phyloP scores from a whole-genome alignment of 2,329 filamentous ascomycete species.

The Dactylellina drechsleri region DNA sequence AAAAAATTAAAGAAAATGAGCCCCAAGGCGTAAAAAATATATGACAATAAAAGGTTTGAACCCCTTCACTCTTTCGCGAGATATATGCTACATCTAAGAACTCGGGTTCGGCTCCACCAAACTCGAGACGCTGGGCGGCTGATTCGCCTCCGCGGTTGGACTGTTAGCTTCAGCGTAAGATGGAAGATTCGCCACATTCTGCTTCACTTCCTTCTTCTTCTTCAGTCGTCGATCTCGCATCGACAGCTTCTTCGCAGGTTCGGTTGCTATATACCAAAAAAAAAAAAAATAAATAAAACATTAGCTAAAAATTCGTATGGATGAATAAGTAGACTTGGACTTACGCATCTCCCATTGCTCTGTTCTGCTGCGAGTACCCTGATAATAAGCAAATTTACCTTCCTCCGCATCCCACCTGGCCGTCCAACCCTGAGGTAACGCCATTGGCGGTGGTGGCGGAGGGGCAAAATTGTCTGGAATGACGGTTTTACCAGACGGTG shows the following conservation, averaged over 20 bases:
- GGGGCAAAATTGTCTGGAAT: constrained; percentile 51
- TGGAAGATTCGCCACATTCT: constrained; percentile 33
- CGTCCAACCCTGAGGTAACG: constrained; percentile 57
- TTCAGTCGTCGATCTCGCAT: constrained; percentile 50
- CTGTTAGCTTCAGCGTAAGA: constrained; percentile 46
- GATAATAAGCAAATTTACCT: constrained; percentile 56
- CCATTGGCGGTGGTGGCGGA: constrained; percentile 56
- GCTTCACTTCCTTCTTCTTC: constrained; percentile 51
- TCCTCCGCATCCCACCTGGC: constrained; percentile 56
- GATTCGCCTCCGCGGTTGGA: constrained; percentile 25
- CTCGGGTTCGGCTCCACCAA: constrained; percentile 38
- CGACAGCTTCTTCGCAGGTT: constrained; percentile 51
- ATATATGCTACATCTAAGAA: constrained; percentile 16
- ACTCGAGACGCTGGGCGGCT: constrained; percentile 16
- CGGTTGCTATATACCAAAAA: constrained; percentile 24
- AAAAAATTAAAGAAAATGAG: not conserved
- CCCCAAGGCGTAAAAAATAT: too few species aligned
- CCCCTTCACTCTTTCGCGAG: not conserved
- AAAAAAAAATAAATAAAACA: not conserved
- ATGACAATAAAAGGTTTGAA: constrained; percentile 6
- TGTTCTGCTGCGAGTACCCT: constrained; percentile 54
- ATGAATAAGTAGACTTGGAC: constrained; percentile 1
- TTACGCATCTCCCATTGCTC: constrained; percentile 57
- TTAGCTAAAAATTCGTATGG: not conserved
- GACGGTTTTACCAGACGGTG: constrained; percentile 34